Evolutionary conservation across 176 grass and related monocot genomes (phyloP), one percentile per base, ranked within the genome.

Genomic region (Avena sativa): DNA sequence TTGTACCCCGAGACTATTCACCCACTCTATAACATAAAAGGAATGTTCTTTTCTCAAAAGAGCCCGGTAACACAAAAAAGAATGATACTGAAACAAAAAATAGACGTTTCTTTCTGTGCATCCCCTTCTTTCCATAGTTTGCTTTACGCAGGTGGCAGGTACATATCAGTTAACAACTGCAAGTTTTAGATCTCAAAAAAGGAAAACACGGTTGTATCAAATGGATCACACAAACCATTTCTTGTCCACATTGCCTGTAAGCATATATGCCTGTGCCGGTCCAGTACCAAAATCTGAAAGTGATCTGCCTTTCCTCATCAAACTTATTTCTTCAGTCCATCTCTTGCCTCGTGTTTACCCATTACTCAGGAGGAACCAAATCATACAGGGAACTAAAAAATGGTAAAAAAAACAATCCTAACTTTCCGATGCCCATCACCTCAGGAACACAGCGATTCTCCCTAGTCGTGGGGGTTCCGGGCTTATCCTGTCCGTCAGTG

Each of bases 201-300:
- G 7, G 6, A 4, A 36, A 38, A 0, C 32, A 15, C 5, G 71
- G 1, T 32, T 78, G 16, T 82, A 20, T 49, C 26, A 38, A 48
- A 25, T 26, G 48, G 8, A 36, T 78, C 1, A 17, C 11, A 5
- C 25, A 74, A 46, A 15, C 10, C 2, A 58, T 55, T 73, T 76
- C 26, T 15, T 17, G 38, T 63, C 57, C 25, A 26, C 17, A 89
- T 79, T 84, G 43, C 2, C 3, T 1, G 8, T 4, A 66, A 48
- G 74, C 80, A 49, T 83, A 49, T 83, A 63, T 87, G 71, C 72
- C 4, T 48, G 43, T 21, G 55, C 8, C 55, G 12, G 12, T 36
- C 20, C 32, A 55, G 9, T 68, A 53, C 32, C 60, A 65, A 62
- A 32, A 11, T 26, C 20, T 43, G 48, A 59, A 84, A 48, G 0